Evolutionary conservation across 306 rosid genomes (phyloP).

Genomic region (Fragaria nilgerrensis): DNA sequence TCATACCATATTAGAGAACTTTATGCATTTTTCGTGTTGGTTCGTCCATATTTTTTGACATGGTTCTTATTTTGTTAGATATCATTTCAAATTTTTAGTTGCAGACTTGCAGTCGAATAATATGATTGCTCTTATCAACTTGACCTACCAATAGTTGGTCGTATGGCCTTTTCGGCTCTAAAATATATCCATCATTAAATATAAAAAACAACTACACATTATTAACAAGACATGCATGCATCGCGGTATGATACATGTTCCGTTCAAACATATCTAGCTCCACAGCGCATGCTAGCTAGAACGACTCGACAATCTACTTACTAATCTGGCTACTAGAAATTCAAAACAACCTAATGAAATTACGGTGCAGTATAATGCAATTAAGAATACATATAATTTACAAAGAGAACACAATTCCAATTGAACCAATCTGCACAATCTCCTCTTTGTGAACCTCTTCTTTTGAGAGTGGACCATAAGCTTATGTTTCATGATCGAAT

Average conservation of each 20-base stretch:
- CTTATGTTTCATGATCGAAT: constrained; percentile 96
- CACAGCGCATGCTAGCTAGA: background rate
- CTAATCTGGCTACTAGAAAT: background rate
- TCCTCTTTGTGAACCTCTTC: constrained; percentile 99
- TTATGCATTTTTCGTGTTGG: too few relatives aligned
- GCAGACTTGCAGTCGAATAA: too few relatives aligned
- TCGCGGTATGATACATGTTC: background rate
- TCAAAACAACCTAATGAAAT: background rate
- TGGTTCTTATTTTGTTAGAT: too few relatives aligned
- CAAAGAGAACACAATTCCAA: constrained; percentile 18
- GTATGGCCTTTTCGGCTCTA: too few relatives aligned
- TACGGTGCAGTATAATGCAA: background rate
- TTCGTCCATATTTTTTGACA: too few relatives aligned
- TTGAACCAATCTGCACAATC: constrained; percentile 79
- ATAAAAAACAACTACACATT: too few relatives aligned
- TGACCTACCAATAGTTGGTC: too few relatives aligned
- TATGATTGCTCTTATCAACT: too few relatives aligned
- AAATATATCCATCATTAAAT: too few relatives aligned
- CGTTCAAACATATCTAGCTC: background rate
- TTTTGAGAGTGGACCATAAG: constrained; percentile 95
- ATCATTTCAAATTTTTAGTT: too few relatives aligned
- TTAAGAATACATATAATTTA: constrained; percentile 2
- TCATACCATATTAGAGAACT: too few relatives aligned
- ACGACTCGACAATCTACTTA: background rate
- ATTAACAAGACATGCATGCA: too few relatives aligned